Base-by-base conservation (phyloP, 2,329 filamentous ascomycete genomes). In the Botryotinia convoluta region DNA sequence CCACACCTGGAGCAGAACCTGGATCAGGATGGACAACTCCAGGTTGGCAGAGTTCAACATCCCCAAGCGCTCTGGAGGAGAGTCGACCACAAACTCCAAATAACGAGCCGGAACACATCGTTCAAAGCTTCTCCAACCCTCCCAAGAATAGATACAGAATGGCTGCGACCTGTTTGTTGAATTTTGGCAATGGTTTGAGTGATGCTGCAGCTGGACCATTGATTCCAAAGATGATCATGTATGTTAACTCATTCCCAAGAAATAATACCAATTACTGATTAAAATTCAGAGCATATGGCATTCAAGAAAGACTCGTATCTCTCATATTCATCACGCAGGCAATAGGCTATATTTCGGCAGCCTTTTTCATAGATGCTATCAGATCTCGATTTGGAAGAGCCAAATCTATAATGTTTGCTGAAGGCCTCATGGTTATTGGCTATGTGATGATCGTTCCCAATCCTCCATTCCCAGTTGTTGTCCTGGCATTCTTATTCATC, bases 241-340 rank as follows among this genome's bases (percentile, higher is more conserved):
- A 80, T 77, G 83, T 77, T 3, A 26, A 22, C 2, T 10, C 7
- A 7, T 18, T 29, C 26, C 14, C 26, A 29, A 8, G n/a, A 32
- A 18, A 32, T 1, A 18, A 12, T 22, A 32, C 32, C 51, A 14
- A 4, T 39, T 37, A 14, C 29, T 68, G 22, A 67, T 37, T 16
- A 26, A 29, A n/a, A 1, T 12, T 20, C 22, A 72, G 71, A 29
- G 35, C 51, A n/a, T 72, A 72, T 60, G 51, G 9, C 12, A 67
- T 72, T 26, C 62, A 72, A 39, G 71, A 72, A 60, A 63, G 71
- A 20, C 83, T 93, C 14, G 92, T 96, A 4, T 95, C 93, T 2
- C 84, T 95, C 54, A 93, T 97, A 79, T 97, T 96, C 83, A 87
- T 96, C 44, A 88, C 91, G 62, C 93, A 93, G 77, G 93, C 93